These are phyloP conservation scores for Fusarium verrucosum DNA, from an alignment of 2,329 filamentous ascomycete genomes.

Conservation along the genomic window DNA sequence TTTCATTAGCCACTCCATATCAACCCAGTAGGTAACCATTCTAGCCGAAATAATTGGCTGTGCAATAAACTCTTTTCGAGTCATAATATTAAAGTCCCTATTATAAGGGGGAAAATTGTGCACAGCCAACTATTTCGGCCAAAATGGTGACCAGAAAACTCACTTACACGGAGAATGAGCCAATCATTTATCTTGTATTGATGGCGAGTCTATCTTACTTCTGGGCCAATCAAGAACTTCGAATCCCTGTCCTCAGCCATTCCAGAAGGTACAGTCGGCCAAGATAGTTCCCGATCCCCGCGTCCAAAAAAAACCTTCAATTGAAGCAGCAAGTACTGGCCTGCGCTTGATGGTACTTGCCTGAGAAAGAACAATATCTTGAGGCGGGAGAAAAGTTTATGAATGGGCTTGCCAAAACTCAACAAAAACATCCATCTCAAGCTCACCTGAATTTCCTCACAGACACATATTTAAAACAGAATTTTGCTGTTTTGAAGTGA, in stretches of 20 bases:
- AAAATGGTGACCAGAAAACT: too few relatives aligned
- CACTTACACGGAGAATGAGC: neutral
- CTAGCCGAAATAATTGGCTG: too few relatives aligned
- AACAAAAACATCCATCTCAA: neutral
- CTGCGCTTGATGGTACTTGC: neutral
- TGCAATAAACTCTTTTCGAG: too few relatives aligned
- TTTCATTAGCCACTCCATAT: too few relatives aligned
- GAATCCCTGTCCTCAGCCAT: too few relatives aligned
- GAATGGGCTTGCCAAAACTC: neutral
- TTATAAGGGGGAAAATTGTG: too few relatives aligned
- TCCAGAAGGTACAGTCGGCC: neutral
- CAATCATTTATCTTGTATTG: neutral
- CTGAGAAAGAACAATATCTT: neutral
- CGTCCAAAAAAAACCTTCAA: slow-evolving; percentile 8
- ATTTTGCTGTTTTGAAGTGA: slow-evolving; percentile 21
- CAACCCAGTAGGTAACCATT: too few relatives aligned
- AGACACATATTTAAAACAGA: neutral
- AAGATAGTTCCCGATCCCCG: slow-evolving; percentile 7
- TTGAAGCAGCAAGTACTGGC: neutral
- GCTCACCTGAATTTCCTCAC: neutral
- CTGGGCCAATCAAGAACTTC: neutral
- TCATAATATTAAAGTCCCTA: too few relatives aligned
- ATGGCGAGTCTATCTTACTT: neutral
- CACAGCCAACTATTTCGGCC: too few relatives aligned
- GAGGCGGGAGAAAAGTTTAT: neutral